A percentile compares a stretch with the other conserved stretches of the same genome.
phyloP scores from a whole-genome alignment of 495 filamentous ascomycete genomes.

The Tuber calosporum region DNA sequence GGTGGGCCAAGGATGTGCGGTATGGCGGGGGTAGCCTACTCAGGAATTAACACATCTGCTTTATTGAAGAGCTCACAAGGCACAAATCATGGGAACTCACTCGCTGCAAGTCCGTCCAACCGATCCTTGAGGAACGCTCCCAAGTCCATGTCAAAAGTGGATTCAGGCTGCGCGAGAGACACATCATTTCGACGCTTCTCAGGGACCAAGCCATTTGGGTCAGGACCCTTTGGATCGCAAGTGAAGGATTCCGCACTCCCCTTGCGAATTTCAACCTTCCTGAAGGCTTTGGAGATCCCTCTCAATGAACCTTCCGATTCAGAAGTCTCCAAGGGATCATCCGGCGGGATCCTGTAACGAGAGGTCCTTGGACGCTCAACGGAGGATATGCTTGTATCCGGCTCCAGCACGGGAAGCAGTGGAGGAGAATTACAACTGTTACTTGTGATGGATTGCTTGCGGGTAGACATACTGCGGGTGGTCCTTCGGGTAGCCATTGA shows the following conservation, averaged over 20 bases:
- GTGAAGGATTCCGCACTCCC: background rate
- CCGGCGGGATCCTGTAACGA: background rate
- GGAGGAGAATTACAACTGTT: background rate
- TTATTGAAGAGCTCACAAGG: background rate
- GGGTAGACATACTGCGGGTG: background rate
- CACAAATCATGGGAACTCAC: background rate
- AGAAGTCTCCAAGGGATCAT: too few species aligned
- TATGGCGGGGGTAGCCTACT: background rate
- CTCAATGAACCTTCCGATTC: background rate
- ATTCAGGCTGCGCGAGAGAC: background rate
- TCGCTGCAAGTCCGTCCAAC: background rate
- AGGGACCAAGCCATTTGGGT: background rate
- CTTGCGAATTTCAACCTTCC: background rate
- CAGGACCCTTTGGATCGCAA: background rate
- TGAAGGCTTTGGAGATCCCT: accelerated
- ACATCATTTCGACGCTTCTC: background rate
- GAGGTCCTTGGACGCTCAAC: background rate
- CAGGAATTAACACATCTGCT: background rate
- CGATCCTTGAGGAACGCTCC: background rate
- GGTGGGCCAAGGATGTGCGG: background rate
- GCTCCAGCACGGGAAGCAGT: accelerated
- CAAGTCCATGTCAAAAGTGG: background rate
- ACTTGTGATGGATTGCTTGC: too few species aligned
- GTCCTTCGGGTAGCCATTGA: background rate
- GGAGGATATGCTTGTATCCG: background rate